Conservation (phyloP, 768 basidiomycete species). For the Mrakia gelida region DNA sequence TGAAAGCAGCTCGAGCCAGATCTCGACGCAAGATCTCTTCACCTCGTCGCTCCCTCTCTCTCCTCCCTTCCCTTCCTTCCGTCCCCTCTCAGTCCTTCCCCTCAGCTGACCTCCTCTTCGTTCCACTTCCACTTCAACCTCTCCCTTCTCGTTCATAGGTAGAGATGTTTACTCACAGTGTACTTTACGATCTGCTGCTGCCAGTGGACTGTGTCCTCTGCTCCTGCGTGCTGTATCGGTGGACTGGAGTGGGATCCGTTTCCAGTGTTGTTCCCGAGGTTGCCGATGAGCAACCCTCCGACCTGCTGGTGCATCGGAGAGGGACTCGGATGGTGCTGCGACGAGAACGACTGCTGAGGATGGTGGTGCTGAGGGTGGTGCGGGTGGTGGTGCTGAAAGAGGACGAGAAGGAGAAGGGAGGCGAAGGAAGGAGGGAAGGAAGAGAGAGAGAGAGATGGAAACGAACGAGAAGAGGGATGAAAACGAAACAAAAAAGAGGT, state of each 20-base stretch:
- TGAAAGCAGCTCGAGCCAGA: background rate
- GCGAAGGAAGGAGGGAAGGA: background rate
- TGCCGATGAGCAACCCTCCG: slow-evolving; percentile 59
- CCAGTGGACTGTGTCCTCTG: slow-evolving; percentile 70
- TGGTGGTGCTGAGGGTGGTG: slow-evolving; percentile 24
- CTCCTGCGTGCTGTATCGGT: slow-evolving; percentile 39
- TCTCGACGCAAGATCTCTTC: background rate
- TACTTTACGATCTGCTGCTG: slow-evolving; percentile 88
- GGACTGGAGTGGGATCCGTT: slow-evolving; percentile 39
- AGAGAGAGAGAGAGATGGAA: background rate
- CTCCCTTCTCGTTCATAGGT: too few relatives aligned
- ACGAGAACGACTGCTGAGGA: slow-evolving; percentile 46
- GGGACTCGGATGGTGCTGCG: slow-evolving; percentile 49
- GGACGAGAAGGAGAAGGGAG: background rate
- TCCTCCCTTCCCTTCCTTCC: background rate
- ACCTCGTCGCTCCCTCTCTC: background rate
- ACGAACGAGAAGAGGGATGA: background rate
- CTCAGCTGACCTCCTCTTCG: too few relatives aligned
- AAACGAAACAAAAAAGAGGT: background rate
- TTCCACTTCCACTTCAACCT: too few relatives aligned
- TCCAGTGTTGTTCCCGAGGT: slow-evolving; percentile 50
- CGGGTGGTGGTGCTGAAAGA: slow-evolving; percentile 8
- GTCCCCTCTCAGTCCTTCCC: too few relatives aligned
- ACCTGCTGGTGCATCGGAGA: slow-evolving; percentile 51
- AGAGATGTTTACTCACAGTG: slow-evolving; percentile 59